Conservation (phyloP, 306 rosid species). For the Prunus mume region DNA sequence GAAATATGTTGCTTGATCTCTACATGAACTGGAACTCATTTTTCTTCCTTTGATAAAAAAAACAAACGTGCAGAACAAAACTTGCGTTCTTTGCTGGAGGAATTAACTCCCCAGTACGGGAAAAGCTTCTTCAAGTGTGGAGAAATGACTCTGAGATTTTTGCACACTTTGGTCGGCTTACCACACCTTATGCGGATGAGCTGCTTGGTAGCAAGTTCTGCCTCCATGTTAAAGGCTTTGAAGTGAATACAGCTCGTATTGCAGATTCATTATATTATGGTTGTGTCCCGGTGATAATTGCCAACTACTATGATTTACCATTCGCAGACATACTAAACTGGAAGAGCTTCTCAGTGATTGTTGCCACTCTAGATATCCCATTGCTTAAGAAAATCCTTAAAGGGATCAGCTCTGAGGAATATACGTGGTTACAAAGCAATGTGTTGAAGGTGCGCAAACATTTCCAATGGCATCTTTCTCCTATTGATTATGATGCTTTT, state of each 20-base stretch:
- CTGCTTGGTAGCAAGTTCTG: conserved; percentile 80
- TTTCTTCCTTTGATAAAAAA: neutral
- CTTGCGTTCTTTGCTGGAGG: conserved; percentile 89
- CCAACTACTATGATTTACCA: conserved; percentile 80
- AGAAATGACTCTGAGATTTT: conserved; percentile 69
- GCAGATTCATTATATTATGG: conserved; percentile 80
- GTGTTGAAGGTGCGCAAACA: conserved; percentile 69
- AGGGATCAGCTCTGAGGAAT: conserved; percentile 43
- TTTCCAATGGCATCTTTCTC: conserved; percentile 77
- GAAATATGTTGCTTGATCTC: conserved; percentile 2
- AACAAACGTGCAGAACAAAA: conserved; percentile 42
- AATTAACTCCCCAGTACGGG: conserved; percentile 57
- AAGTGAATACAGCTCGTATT: conserved; percentile 83
- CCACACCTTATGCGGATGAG: conserved; percentile 73
- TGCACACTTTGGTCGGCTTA: conserved; percentile 67
- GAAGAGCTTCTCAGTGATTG: conserved; percentile 63
- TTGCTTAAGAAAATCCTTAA: conserved; percentile 58
- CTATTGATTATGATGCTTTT: conserved; percentile 65
- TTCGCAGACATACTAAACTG: conserved; percentile 70
- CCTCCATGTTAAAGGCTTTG: conserved; percentile 84
- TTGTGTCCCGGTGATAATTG: conserved; percentile 77
- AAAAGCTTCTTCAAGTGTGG: conserved; percentile 55
- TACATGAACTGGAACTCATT: conserved; percentile 3
- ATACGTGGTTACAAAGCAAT: conserved; percentile 47
- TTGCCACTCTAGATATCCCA: conserved; percentile 60